Conservation (phyloP, 192 early-diverging fungal species). For the Neocallimastix lanati region DNA sequence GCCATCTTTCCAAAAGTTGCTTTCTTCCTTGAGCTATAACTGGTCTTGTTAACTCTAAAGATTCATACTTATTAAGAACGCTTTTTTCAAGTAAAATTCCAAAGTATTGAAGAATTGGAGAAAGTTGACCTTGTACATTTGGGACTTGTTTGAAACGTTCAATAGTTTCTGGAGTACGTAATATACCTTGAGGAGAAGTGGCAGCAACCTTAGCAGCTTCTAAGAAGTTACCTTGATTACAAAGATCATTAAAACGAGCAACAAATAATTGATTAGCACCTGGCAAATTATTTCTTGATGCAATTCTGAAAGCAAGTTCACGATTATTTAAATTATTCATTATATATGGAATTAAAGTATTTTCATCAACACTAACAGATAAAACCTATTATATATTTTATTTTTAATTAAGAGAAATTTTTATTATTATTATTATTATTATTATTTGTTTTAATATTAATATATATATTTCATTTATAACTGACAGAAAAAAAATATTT, state of each 20-base stretch:
- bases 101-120: constrained; percentile 96
- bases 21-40: constrained; percentile 80
- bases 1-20: constrained; percentile 89
- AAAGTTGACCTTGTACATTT: constrained; percentile 52
- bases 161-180: constrained; percentile 85
- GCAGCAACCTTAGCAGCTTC: constrained; percentile 94
- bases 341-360: constrained; percentile 79
- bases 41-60: constrained; percentile 78
- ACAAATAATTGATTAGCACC: constrained; percentile 85
- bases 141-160: constrained; percentile 79
- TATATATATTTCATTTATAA: too few relatives aligned
- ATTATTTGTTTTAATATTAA: too few relatives aligned
- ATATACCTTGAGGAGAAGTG: constrained; percentile 79
- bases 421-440: too few relatives aligned
- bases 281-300: constrained; percentile 70
- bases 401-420: too few relatives aligned
- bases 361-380: constrained; percentile 83
- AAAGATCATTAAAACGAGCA: constrained; percentile 75
- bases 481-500: too few relatives aligned
- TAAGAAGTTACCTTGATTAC: constrained; percentile 51
- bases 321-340: constrained; percentile 61
- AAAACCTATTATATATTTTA: too few relatives aligned
- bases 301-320: constrained; percentile 77
- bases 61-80: constrained; percentile 85
- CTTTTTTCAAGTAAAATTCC: constrained; percentile 86